Evolutionary conservation across 176 grass and related monocot species (phyloP), one percentile per base, ranked within the genome.

Genomic region (Lolium rigidum): DNA sequence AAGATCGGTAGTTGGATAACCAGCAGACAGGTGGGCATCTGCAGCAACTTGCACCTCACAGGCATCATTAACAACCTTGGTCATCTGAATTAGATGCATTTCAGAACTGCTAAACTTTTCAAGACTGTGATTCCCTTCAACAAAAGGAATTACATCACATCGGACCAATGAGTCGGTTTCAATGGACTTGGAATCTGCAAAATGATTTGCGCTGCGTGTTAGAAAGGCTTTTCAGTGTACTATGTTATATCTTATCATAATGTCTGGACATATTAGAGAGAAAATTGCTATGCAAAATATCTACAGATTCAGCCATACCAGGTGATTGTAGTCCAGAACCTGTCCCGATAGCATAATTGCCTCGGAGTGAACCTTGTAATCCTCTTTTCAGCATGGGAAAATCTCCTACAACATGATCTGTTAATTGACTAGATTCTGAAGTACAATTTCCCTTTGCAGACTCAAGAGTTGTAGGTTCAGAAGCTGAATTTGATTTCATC

Each of bases 1-100:
- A 48, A 92, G 86, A 80, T 92, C 76, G 81, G 90, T 85, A 84
- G 90, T 83, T 18, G 76, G 69, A 86, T 89, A 64, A 57, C 86
- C 93, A 78, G 82, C 61, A 56, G 83, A 57, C 62, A 85, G 48
- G 62, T 67, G 79, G 82, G 67, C 82, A 88, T 82, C 71, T 84
- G 77, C 69, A 86, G 48, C 76, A 84, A 83, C 61, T 61, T 88
- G 93, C 28, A 74, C 80, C 88, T 88, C 80, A 74, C 76, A 92
- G 41, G 80, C 76, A 84, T 92, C 80, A 60, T 86, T 72, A 86
- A 82, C 82, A 88, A 82, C 56, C 44, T 85, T 76, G 78, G 81
- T 60, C 82, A 92, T 90, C 80, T 95, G 84, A 57, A 44, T 50
- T 78, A 92, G 78, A 80, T 88, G 84, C 70, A 38, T 76, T 64